Evolutionary conservation across 78 protist species (phyloP).

Genomic region (Anaeramoeba flamelloides): DNA sequence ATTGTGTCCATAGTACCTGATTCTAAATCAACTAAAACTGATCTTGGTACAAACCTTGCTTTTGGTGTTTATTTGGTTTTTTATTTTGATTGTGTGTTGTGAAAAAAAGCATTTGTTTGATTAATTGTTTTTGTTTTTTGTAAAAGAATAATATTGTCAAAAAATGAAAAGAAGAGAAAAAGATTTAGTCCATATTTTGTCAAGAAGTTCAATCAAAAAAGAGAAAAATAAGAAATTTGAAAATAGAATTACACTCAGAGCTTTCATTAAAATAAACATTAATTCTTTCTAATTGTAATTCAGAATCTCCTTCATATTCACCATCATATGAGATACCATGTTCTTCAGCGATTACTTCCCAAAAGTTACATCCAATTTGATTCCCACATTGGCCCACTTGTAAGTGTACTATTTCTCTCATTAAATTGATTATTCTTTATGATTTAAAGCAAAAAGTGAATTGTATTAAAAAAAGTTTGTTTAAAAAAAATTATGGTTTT

Average conservation of each 20-base stretch:
- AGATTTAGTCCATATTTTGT: too few species aligned
- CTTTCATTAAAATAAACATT: slow-evolving; percentile 92
- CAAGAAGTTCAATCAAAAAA: too few species aligned
- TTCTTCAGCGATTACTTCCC: slow-evolving; percentile 83
- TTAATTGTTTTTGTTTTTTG: too few species aligned
- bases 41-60: slow-evolving; percentile 92
- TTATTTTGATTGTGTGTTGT: too few species aligned
- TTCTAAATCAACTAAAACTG: slow-evolving; percentile 92
- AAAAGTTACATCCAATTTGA: slow-evolving; percentile 46
- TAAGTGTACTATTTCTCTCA: too few species aligned
- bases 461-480: neutral
- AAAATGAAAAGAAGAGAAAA: too few species aligned
- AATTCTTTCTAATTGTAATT: slow-evolving; percentile 81
- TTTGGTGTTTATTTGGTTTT: too few species aligned
- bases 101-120: too few species aligned
- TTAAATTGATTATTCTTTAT: neutral
- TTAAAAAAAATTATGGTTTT: neutral
- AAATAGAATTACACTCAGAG: slow-evolving; percentile 60
- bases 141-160: too few species aligned
- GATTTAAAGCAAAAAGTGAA: neutral
- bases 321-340: slow-evolving; percentile 88
- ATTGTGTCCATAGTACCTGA: slow-evolving; percentile 89
- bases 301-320: slow-evolving; percentile 62
- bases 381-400: slow-evolving; percentile 78
- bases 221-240: too few species aligned